Conservation (phyloP, 257 asterid genomes). For the Penstemon eatonii region DNA sequence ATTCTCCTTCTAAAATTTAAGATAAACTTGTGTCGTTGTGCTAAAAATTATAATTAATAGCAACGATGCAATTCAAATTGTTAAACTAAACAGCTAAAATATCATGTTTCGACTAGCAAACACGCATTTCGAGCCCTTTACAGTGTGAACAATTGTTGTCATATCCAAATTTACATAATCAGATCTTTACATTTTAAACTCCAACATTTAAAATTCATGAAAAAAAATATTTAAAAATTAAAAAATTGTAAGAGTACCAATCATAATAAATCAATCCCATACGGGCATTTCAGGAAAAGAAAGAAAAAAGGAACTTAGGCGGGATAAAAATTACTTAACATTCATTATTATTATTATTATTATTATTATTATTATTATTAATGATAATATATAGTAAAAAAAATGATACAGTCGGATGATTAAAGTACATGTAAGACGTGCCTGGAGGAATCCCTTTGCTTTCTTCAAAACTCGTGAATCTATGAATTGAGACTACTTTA, state of each 20-base stretch:
- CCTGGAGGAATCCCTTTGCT: conserved; percentile 52
- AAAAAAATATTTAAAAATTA: too few relatives aligned
- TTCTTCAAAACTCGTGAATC: conserved; percentile 40
- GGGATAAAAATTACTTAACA: neutral
- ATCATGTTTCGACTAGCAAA: too few relatives aligned
- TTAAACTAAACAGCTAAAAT: neutral
- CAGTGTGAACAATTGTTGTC: too few relatives aligned
- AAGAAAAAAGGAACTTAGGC: neutral
- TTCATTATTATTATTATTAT: neutral
- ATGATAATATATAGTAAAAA: neutral
- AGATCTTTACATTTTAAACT: too few relatives aligned
- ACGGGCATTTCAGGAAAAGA: neutral
- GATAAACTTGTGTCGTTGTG: neutral
- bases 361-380: neutral
- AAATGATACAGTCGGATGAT: conserved; percentile 10
- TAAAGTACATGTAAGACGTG: conserved; percentile 34
- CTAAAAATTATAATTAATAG: neutral
- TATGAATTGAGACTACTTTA: conserved; percentile 37
- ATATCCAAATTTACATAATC: too few relatives aligned
- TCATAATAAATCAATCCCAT: too few relatives aligned
- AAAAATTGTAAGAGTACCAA: too few relatives aligned
- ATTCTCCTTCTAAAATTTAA: neutral
- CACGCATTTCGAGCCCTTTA: too few relatives aligned
- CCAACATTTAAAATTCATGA: too few relatives aligned
- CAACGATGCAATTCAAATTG: neutral